Evolutionary conservation across 1,139 yeast species (phyloP).

Genomic region (Yamadazyma atlantica): DNA sequence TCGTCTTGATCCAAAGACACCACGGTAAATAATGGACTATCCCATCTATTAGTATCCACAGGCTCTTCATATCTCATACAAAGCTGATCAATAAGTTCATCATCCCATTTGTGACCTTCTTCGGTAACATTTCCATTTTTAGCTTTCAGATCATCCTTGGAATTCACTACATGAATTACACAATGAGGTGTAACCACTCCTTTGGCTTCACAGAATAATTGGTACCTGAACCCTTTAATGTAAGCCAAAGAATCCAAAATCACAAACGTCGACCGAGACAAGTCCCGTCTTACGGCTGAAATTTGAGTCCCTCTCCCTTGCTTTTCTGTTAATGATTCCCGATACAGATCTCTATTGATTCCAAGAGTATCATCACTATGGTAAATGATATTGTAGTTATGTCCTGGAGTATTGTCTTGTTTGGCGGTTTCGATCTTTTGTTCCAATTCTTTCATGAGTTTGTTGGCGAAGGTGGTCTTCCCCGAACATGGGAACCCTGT

Average conservation of each 20-base stretch:
- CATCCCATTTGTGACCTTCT: conserved; percentile 56
- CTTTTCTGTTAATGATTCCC: conserved; percentile 72
- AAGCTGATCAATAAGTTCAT: conserved; percentile 63
- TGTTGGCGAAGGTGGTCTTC: conserved; percentile 70
- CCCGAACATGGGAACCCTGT: conserved; percentile 90
- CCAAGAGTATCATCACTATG: conserved; percentile 81
- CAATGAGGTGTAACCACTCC: conserved; percentile 80
- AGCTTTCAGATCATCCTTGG: conserved; percentile 57
- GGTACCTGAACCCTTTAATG: conserved; percentile 94
- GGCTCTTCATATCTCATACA: conserved; percentile 94
- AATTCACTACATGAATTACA: conserved; percentile 74
- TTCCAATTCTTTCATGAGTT: conserved; percentile 49
- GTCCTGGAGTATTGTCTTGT: conserved; percentile 42
- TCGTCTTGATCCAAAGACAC: conserved; percentile 50
- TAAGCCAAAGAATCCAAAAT: conserved; percentile 84
- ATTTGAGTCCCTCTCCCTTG: conserved; percentile 81
- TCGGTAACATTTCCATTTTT: conserved; percentile 47
- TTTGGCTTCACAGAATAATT: conserved; percentile 89
- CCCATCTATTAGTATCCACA: conserved; percentile 85
- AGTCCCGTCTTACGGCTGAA: conserved; percentile 83
- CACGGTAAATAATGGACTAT: conserved; percentile 80
- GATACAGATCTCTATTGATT: conserved; percentile 64
- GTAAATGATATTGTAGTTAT: conserved; percentile 58
- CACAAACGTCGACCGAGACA: conserved; percentile 68
- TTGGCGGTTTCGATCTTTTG: conserved; percentile 43